These are phyloP conservation scores for Soucietia sequanensis DNA, from an alignment of 805 yeast species.

Conservation along the genomic window DNA sequence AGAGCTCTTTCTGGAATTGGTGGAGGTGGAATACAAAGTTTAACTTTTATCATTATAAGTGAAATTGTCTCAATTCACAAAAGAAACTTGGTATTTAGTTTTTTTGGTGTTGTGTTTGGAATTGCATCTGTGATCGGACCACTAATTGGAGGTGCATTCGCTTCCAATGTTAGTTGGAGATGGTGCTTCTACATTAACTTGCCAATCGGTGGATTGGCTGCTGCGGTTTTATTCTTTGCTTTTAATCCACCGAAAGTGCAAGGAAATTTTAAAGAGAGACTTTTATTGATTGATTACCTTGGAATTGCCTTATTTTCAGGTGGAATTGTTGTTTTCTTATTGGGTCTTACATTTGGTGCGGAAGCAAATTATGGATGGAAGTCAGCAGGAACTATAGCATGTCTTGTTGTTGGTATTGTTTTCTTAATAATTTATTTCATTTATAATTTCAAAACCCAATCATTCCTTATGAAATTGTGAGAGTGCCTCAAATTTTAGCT, in stretches of 20 bases:
- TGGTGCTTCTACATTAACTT: conserved; percentile 74
- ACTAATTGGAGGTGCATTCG: conserved; percentile 61
- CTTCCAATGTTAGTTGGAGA: conserved; percentile 59
- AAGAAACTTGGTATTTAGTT: conserved; percentile 55
- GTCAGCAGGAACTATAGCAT: conserved; percentile 49
- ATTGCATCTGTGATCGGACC: conserved; percentile 59
- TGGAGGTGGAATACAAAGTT: conserved; percentile 33
- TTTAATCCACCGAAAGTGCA: conserved; percentile 48
- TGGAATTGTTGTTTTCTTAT: conserved; percentile 42
- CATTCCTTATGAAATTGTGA: conserved; percentile 44
- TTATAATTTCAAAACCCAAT: conserved; percentile 49
- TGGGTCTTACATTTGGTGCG: conserved; percentile 51
- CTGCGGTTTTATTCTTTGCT: conserved; percentile 30
- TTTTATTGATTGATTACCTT: conserved; percentile 43
- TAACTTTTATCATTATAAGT: conserved; percentile 26
- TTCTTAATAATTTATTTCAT: conserved; percentile 28
- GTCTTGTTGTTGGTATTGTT: conserved; percentile 45
- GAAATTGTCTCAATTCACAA: conserved; percentile 36
- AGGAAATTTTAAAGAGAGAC: conserved; percentile 34
- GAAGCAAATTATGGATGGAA: conserved; percentile 49
- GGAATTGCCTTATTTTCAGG: conserved; percentile 44
- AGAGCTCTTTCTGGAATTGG: conserved; percentile 39
- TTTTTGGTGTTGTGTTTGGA: conserved; percentile 43
- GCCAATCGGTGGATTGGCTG: conserved; percentile 58
- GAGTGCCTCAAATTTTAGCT: conserved; percentile 33